These are phyloP conservation scores for Orbilia quercus DNA, from an alignment of 2,329 filamentous ascomycete species.

Conservation along the genomic window DNA sequence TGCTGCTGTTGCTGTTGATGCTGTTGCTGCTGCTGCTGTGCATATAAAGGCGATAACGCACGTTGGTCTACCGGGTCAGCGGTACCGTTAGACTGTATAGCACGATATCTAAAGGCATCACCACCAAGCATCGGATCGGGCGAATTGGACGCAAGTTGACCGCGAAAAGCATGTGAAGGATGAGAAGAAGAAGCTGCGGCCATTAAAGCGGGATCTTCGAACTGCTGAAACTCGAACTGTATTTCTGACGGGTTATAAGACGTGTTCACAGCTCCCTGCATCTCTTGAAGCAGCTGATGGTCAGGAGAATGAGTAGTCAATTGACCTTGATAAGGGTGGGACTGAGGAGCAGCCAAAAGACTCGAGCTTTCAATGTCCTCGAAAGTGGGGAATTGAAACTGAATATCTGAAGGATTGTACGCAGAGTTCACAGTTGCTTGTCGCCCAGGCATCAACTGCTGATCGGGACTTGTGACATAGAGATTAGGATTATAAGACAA, in stretches of 20 bases:
- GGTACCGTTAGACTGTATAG: conserved; percentile 28
- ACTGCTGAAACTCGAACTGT: conserved; percentile 43
- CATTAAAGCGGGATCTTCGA: conserved; percentile 46
- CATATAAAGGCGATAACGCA: conserved; percentile 44
- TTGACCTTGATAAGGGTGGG: conserved; percentile 46
- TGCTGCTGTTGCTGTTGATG: conserved; percentile 26
- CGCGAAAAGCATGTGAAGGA: conserved; percentile 48
- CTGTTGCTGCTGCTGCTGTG: conserved; percentile 34
- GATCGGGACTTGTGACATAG: conserved; percentile 49
- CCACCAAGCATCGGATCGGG: conserved; percentile 53
- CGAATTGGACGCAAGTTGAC: conserved; percentile 52
- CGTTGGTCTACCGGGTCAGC: conserved; percentile 40
- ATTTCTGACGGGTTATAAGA: conserved; percentile 41
- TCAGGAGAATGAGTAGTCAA: conserved; percentile 46
- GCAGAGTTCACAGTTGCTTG: conserved; percentile 48
- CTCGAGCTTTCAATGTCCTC: conserved; percentile 40
- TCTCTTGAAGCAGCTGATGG: conserved; percentile 45
- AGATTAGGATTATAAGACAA: conserved; percentile 40
- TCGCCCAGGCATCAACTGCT: conserved; percentile 47
- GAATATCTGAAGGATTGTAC: conserved; percentile 48
- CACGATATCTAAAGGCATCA: conserved; percentile 49
- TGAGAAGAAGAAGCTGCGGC: conserved; percentile 20
- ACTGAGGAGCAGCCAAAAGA: conserved; percentile 15
- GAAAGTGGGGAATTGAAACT: conserved; percentile 44
- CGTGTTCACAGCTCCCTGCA: conserved; percentile 42